Conservation (phyloP, 2,329 filamentous ascomycete species). For the Fusarium sterilihyphosum region DNA sequence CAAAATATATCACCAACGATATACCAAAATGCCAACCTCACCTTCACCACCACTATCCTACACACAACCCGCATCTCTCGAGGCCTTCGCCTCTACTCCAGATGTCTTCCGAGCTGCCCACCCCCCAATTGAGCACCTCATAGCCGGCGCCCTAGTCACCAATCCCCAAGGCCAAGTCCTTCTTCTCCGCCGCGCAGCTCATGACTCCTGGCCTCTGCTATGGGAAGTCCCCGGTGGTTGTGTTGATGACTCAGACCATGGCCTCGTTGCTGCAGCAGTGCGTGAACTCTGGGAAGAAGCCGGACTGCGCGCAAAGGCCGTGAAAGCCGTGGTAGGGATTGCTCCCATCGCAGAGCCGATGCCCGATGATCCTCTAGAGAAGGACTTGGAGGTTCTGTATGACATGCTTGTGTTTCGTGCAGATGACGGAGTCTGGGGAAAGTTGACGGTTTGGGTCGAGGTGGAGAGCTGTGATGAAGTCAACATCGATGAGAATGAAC, state of each 20-base stretch:
- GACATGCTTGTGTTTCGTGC: constrained; percentile 41
- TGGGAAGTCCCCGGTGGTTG: constrained; percentile 43
- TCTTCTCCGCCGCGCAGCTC: constrained; percentile 40
- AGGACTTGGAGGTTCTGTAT: constrained; percentile 34
- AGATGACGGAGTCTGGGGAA: constrained; percentile 43
- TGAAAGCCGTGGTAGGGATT: constrained; percentile 39
- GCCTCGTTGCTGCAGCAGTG: constrained; percentile 42
- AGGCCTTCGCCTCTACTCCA: constrained; percentile 18
- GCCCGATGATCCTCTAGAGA: constrained; percentile 21
- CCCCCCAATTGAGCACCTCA: constrained; percentile 35
- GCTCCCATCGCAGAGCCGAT: background rate
- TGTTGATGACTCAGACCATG: constrained; percentile 35
- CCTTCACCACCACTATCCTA: constrained; percentile 27
- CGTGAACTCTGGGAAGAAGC: constrained; percentile 61
- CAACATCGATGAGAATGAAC: constrained; percentile 50
- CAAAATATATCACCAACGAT: background rate
- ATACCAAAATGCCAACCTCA: constrained; percentile 1
- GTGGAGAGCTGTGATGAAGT: constrained; percentile 41
- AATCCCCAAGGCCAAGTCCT: constrained; percentile 34
- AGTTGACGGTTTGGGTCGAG: constrained; percentile 45
- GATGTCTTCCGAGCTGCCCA: constrained; percentile 31
- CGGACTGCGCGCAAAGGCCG: constrained; percentile 46
- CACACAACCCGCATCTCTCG: constrained; percentile 26
- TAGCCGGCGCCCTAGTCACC: constrained; percentile 40
- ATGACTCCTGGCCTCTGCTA: constrained; percentile 42